Evolutionary conservation across 2,329 filamentous ascomycete species (phyloP).

Genomic region (Diplodia intermedia): DNA sequence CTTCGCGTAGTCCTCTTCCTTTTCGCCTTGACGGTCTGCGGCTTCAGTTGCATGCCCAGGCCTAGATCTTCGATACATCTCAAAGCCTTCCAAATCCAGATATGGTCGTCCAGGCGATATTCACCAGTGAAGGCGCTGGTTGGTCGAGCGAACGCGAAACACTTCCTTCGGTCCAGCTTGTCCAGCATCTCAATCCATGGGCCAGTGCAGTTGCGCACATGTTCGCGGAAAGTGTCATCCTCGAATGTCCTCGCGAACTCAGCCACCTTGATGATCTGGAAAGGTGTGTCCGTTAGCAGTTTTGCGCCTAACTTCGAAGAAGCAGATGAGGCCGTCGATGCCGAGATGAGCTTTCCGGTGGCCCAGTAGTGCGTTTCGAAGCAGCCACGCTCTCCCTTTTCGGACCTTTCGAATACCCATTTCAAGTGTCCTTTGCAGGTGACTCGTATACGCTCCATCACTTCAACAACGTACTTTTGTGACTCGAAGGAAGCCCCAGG

Average conservation of each 20-base stretch:
- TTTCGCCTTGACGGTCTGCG: neutral
- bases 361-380: slow-evolving; percentile 19
- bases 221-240: neutral
- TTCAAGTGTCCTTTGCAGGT: slow-evolving; percentile 16
- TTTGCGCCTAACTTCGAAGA: neutral
- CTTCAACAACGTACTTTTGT: neutral
- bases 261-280: slow-evolving; percentile 22
- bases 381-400: neutral
- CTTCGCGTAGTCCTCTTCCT: neutral
- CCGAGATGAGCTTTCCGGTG: slow-evolving; percentile 4
- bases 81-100: slow-evolving; percentile 31
- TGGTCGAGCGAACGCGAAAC: slow-evolving; percentile 16
- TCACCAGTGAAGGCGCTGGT: neutral
- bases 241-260: neutral
- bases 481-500: neutral
- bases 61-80: slow-evolving; percentile 17
- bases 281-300: slow-evolving; percentile 10
- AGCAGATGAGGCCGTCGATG: neutral
- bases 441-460: slow-evolving; percentile 1
- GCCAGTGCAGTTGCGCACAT: neutral
- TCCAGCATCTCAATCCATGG: neutral
- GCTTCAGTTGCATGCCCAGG: neutral
- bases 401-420: neutral
- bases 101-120: slow-evolving; percentile 25
- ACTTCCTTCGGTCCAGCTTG: slow-evolving; percentile 1